Evolutionary conservation across 352 stramenopile species (phyloP).

Genomic region (Globisporangium abappressorium): DNA sequence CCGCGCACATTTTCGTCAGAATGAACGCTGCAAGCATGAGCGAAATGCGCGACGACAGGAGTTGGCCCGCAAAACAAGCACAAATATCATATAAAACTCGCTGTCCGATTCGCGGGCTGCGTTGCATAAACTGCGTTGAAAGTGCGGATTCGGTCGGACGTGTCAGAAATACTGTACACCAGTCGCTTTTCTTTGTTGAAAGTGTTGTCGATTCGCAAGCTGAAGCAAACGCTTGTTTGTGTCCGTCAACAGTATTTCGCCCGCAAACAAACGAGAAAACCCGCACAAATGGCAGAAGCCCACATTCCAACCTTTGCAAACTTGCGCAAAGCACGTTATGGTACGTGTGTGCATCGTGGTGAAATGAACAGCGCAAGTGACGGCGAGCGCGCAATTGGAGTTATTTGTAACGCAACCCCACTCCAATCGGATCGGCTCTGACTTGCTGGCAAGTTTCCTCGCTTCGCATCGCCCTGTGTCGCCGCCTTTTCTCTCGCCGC

Average conservation of each 20-base stretch:
- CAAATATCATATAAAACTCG: conserved; percentile 1
- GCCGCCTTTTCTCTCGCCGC: not conserved
- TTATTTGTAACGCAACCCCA: not conserved
- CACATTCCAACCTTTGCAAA: not conserved
- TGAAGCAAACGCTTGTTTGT: conserved; percentile 3
- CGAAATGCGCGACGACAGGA: not conserved
- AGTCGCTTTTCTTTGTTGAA: not conserved
- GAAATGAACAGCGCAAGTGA: not conserved
- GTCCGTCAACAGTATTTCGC: not conserved
- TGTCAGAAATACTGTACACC: not conserved
- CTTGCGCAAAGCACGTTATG: not conserved
- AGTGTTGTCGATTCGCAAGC: conserved; percentile 1
- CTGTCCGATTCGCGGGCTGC: not conserved
- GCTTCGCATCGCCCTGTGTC: not conserved
- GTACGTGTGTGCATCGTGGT: not conserved
- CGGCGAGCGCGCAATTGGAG: not conserved
- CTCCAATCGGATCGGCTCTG: not conserved
- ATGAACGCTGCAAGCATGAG: not conserved
- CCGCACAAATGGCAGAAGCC: not conserved
- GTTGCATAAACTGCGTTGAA: conserved; percentile 2
- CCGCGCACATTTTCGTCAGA: not conserved
- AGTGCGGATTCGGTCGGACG: not conserved
- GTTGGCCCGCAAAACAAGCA: not conserved
- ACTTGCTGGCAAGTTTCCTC: conserved; percentile 3
- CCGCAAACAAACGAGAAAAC: not conserved